Conservation (phyloP, 257 asterid genomes). For the Misopates orontium region DNA sequence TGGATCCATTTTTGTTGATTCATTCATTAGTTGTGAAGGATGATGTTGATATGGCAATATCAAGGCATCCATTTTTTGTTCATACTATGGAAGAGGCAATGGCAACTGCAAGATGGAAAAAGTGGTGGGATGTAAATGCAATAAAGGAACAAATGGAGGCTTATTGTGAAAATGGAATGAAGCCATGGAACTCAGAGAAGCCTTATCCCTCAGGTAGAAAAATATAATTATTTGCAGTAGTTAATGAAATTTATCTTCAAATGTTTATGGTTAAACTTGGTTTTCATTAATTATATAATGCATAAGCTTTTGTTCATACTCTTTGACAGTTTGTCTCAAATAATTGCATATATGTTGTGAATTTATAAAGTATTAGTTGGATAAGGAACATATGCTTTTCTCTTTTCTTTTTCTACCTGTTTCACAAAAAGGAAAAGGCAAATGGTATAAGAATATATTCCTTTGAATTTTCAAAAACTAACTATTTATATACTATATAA, state of each 20-base stretch:
- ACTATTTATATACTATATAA: not conserved
- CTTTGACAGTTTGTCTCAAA: not conserved
- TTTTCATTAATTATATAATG: too few species aligned
- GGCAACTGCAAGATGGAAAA: conserved; percentile 93
- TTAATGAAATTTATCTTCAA: not conserved
- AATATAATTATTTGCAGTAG: not conserved
- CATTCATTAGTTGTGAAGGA: conserved; percentile 67
- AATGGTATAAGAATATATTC: not conserved
- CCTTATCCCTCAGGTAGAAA: conserved; percentile 76
- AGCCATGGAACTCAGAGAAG: conserved; percentile 79
- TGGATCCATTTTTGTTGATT: conserved; percentile 76
- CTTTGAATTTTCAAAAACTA: not conserved
- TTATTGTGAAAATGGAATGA: conserved; percentile 75
- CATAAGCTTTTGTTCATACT: too few species aligned
- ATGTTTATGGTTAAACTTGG: not conserved
- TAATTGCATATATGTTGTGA: too few species aligned
- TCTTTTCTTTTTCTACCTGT: not conserved
- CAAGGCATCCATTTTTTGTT: conserved; percentile 69
- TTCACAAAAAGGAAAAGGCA: not conserved
- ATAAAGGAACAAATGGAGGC: conserved; percentile 78
- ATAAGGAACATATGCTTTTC: not conserved
- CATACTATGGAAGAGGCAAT: conserved; percentile 88
- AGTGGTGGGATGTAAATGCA: conserved; percentile 80
- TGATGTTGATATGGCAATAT: conserved; percentile 76
- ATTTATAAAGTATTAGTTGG: not conserved